Evolutionary conservation across 176 grass and related monocot species (phyloP).

Genomic region (Carex kokanica): DNA sequence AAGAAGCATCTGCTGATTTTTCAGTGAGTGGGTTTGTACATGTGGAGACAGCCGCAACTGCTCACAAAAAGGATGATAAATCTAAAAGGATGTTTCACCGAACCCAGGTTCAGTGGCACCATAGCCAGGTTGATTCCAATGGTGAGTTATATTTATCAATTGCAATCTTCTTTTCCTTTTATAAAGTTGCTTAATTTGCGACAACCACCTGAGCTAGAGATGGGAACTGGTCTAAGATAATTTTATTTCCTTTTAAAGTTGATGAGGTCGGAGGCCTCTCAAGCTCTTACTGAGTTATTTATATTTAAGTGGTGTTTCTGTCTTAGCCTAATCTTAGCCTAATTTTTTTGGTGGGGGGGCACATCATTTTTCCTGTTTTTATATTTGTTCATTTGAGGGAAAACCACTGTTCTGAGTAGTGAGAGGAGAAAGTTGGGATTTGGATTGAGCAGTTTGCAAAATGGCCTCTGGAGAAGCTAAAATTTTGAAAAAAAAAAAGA

Average conservation of each 20-base stretch:
- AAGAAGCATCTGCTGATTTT: conserved; percentile 39
- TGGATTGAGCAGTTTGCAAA: neutral
- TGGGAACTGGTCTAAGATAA: neutral
- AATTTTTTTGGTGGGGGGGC: neutral
- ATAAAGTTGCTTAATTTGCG: neutral
- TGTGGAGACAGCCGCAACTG: conserved; percentile 45
- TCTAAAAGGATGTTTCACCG: conserved; percentile 66
- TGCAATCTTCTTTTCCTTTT: neutral
- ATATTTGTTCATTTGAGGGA: neutral
- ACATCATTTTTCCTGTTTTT: neutral
- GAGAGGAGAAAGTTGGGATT: neutral
- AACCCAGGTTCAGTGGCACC: conserved; percentile 83
- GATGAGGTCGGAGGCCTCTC: neutral
- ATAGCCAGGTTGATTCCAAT: conserved; percentile 55
- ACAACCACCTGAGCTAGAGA: neutral
- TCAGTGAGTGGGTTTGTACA: conserved; percentile 65
- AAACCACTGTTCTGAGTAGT: neutral
- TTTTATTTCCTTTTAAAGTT: neutral
- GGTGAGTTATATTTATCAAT: conserved; percentile 43
- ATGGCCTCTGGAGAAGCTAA: neutral
- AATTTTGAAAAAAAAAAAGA: neutral
- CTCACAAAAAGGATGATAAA: conserved; percentile 43
- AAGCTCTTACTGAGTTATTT: neutral
- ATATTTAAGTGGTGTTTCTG: neutral
- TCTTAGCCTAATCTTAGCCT: neutral